Evolutionary conservation across 2,329 filamentous ascomycete species (phyloP), one percentile per base, ranked within the genome.

Genomic region (Hysterium pulicare): DNA sequence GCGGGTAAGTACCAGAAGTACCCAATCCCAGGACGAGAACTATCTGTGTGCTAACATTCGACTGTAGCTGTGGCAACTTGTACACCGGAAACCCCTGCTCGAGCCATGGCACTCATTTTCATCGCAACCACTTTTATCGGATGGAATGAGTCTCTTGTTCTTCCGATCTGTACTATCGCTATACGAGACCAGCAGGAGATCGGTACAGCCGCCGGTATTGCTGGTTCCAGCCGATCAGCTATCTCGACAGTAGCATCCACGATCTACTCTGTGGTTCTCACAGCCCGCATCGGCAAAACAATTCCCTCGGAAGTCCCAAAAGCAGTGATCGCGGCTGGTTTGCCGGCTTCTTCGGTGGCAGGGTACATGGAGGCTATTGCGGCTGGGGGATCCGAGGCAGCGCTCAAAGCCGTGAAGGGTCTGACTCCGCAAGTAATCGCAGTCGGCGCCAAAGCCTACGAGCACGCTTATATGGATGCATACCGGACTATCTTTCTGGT

Each of bases 181-280:
- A 59, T 61, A 16, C 57, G 62, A 0, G 57, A 66, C 11, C 59
- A 62, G 46, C 48, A 38, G 13, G 67, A 72, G 13, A 71, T 72
- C 33, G 70, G 70, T 21, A 52, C 70, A 6, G 68, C 70, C 2
- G 68, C 62, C 4, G 68, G 69, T n/a, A 46, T 70, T 9, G 52
- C 70, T 5, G 66, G 67, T 2, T 70, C 67, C 2, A 66, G 71
- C 26, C 64, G 69, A 4, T 66, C 68, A 1, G 64, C 68, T 3
- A 67, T 68, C n/a, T 67, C 65, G 21, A 62, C 67, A 24, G 53
- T 72, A 13, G n/a, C 33, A 4, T 20, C 26, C 13, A 38, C 30
- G 13, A 30, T 48, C 24, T 48, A 48, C 42, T 45, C 38, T 16
- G 45, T 45, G 17, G 36, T 48, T 10, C 34, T 48, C 21, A 38